Conservation (phyloP, 805 yeast species). For the Cyberlindnera xishuangbannaensis region DNA sequence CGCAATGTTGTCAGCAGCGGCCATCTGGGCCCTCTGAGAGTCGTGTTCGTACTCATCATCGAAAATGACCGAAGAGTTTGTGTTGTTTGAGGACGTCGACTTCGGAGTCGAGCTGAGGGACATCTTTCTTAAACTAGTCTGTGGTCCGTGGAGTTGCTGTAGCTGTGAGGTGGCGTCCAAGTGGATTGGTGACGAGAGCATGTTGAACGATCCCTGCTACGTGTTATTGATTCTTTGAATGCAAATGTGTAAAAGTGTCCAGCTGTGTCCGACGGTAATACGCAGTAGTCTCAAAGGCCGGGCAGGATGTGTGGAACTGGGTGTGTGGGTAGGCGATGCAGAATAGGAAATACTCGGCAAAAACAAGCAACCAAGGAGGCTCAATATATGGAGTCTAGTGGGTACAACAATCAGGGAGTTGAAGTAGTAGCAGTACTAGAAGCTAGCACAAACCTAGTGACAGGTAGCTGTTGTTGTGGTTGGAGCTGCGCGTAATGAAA, state of each 20-base stretch:
- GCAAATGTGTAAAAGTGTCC: no score
- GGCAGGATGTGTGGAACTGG: not conserved
- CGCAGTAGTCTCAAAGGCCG: no score
- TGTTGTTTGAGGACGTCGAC: conserved; percentile 10
- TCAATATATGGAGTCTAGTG: not conserved
- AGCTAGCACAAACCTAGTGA: no score
- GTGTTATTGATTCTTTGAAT: not conserved
- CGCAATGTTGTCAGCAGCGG: conserved; percentile 7
- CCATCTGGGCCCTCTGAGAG: conserved; percentile 8
- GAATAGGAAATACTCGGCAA: not conserved
- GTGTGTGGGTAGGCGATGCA: conserved; percentile 1
- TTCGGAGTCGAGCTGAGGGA: conserved; percentile 11
- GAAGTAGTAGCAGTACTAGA: no score
- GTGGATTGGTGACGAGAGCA: conserved; percentile 20
- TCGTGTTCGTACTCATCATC: conserved; percentile 16
- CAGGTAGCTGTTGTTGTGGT: not conserved
- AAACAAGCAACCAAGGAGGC: not conserved
- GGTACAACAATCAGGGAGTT: no score
- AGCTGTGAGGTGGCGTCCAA: conserved; percentile 15
- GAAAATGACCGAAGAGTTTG: conserved; percentile 20
- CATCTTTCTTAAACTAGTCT: conserved; percentile 17
- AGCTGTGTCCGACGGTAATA: no score
- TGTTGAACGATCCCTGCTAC: conserved; percentile 5
- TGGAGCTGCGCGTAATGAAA: not conserved
- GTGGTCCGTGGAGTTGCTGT: conserved; percentile 11